Base-by-base conservation (phyloP, 2,329 filamentous ascomycete species). In the Phoma sp. region DNA sequence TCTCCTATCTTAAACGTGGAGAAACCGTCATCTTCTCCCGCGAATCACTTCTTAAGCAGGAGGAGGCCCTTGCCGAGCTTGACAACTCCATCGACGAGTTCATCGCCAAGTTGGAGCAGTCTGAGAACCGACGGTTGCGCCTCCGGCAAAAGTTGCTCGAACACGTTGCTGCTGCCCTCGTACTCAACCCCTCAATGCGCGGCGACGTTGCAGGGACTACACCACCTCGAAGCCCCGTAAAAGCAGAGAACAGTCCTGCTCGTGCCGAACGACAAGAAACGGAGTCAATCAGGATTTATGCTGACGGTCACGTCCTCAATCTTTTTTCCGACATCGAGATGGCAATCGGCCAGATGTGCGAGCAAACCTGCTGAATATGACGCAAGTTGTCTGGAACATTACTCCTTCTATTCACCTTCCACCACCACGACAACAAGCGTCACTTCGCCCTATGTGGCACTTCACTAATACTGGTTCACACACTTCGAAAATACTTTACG, bases 131-230 rank as follows among this genome's bases (percentile, higher is more conserved):
- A 66, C 86, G 90, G 33, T 87, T 86, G 14, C 83, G 88, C 6
- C 86, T 93, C 37, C 84, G 89, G 30, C 89, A 93, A 71, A 93
- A 92, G 79, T 79, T 93, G 11, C 82, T 93, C 3, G 90, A 93
- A 74, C 90, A 93, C 67, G 87, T 93, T 46, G 90, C 90, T 39
- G 90, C 89, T 14, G 88, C 89, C 2, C 67, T 77, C 11, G 67
- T 76, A 4, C 67, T 76, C 14, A 67, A 69, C 39, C 72, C 70
- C 46, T 55, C 66, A 28, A 60, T 66, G 32, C 57, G 53, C 32
- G 61, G 57, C 40, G 67, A 73, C 20, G 50, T 65, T n/a, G 62
- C 67, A 36, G 71, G 74, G 52, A 65, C 62, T 21, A 77, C 74
- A 15, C 74, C 74, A 33, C 74, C 74, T 14, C 60, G 74, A 42